phyloP scores from a whole-genome alignment of 2,329 filamentous ascomycete genomes.

The Colletotrichum higginsianum region DNA sequence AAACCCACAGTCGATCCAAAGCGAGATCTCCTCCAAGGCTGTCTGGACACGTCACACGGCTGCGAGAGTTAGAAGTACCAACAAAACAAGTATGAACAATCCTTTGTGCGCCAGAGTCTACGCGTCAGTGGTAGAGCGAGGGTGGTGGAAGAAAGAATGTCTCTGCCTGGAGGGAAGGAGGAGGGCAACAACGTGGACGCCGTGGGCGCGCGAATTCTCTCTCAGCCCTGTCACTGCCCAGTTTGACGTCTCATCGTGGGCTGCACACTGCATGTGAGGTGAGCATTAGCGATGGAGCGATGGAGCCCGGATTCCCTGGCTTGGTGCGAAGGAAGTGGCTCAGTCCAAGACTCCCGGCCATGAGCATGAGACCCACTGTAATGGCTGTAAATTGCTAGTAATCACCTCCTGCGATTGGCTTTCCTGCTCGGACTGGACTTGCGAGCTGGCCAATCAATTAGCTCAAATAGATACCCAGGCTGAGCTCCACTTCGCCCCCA shows the following conservation, averaged over 20 bases:
- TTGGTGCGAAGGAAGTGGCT: slow-evolving; percentile 10
- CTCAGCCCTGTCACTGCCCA: slow-evolving; percentile 15
- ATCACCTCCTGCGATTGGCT: neutral
- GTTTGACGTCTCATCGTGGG: neutral
- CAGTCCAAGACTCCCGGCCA: neutral
- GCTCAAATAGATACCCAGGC: neutral
- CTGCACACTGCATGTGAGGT: slow-evolving; percentile 9
- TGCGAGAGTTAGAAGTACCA: neutral
- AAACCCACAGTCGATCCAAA: neutral
- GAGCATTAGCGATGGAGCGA: neutral
- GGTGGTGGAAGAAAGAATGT: slow-evolving; percentile 25
- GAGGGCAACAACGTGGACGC: neutral
- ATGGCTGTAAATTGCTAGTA: neutral
- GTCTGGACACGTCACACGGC: neutral
- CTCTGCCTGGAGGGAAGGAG: slow-evolving; percentile 28
- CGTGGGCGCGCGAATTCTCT: neutral
- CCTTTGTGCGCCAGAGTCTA: neutral
- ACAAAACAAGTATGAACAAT: neutral
- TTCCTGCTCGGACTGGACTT: neutral
- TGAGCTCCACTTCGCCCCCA: neutral
- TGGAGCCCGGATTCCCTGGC: neutral
- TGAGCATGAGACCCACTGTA: neutral
- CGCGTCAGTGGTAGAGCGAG: slow-evolving; percentile 9
- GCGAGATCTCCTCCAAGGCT: neutral
- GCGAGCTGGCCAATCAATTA: slow-evolving; percentile 6